These are phyloP conservation scores for Ophiostoma quercus DNA, from an alignment of 2,329 filamentous ascomycete species.

Conservation along the genomic window DNA sequence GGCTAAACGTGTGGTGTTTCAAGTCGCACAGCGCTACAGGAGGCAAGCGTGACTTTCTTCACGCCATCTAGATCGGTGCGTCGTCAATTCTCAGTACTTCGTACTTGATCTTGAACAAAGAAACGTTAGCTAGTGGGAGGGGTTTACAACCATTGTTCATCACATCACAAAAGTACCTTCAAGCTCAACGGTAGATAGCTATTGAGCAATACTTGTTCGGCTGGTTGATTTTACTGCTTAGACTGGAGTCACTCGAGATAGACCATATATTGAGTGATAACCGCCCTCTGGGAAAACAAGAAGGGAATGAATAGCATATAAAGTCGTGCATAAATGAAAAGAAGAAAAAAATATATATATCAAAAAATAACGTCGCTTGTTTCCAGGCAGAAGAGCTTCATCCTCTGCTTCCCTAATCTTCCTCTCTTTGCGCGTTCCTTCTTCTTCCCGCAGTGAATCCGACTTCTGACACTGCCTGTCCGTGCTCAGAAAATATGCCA, in stretches of 20 bases:
- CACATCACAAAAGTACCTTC: neutral
- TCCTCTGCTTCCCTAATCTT: neutral
- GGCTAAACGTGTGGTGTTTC: neutral
- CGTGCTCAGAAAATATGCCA: constrained; percentile 2
- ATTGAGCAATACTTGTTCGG: neutral
- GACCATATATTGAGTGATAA: neutral
- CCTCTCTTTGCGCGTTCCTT: neutral
- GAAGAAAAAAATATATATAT: neutral
- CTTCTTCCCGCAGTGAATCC: neutral
- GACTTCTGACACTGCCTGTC: neutral
- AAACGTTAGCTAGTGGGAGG: neutral
- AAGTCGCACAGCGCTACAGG: neutral
- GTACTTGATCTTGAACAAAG: neutral
- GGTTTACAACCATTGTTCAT: neutral
- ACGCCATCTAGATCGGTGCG: neutral
- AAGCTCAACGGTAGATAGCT: neutral
- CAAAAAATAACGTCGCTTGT: neutral
- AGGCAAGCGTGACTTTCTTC: neutral
- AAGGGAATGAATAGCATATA: neutral
- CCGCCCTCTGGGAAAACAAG: neutral
- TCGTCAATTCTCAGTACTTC: neutral
- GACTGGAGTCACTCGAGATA: neutral
- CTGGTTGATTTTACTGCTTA: neutral
- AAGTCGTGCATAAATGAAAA: neutral
- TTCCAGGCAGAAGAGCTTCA: neutral